These are phyloP conservation scores for Linum usitatissimum DNA, from an alignment of 345 rosid species.

Conservation along the genomic window DNA sequence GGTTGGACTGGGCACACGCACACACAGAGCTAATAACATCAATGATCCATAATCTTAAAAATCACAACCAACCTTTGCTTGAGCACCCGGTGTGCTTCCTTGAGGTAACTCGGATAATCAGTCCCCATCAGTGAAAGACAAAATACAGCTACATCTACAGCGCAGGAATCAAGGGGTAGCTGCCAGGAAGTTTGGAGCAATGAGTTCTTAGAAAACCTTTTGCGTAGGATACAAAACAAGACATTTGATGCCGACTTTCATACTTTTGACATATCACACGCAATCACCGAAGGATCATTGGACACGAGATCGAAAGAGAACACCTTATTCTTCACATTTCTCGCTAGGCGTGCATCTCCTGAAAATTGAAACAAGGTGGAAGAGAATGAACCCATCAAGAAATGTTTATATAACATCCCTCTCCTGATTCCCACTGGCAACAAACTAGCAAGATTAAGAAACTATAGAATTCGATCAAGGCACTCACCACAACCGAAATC, in stretches of 20 bases:
- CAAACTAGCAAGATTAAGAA: slow-evolving; percentile 8
- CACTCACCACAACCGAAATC: slow-evolving; percentile 96
- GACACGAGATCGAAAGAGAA: slow-evolving; percentile 87
- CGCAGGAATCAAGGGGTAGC: slow-evolving; percentile 59
- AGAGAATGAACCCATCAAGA: neutral
- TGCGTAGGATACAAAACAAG: neutral
- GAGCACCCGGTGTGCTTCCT: slow-evolving; percentile 80
- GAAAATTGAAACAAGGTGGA: slow-evolving; percentile 12
- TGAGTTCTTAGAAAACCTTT: neutral
- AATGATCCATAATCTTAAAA: slow-evolving; percentile 3
- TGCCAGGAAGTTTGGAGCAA: slow-evolving; percentile 23
- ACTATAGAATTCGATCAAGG: slow-evolving; percentile 9
- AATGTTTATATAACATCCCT: neutral
- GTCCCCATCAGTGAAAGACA: slow-evolving; percentile 96
- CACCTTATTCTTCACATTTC: slow-evolving; percentile 79
- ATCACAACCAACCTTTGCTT: slow-evolving; percentile 52
- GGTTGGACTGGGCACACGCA: neutral
- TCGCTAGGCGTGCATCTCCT: slow-evolving; percentile 87
- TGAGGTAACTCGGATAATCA: slow-evolving; percentile 60
- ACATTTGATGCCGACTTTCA: slow-evolving; percentile 2
- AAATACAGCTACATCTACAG: slow-evolving; percentile 75
- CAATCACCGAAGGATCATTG: slow-evolving; percentile 63
- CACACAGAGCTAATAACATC: neutral
- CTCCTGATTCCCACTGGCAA: neutral
- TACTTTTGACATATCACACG: slow-evolving; percentile 93